A percentile compares a stretch with the other conserved stretches of the same genome.
Evolutionary conservation across 2,329 filamentous ascomycete species (phyloP).

Genomic region (Hypoxylon sp.): DNA sequence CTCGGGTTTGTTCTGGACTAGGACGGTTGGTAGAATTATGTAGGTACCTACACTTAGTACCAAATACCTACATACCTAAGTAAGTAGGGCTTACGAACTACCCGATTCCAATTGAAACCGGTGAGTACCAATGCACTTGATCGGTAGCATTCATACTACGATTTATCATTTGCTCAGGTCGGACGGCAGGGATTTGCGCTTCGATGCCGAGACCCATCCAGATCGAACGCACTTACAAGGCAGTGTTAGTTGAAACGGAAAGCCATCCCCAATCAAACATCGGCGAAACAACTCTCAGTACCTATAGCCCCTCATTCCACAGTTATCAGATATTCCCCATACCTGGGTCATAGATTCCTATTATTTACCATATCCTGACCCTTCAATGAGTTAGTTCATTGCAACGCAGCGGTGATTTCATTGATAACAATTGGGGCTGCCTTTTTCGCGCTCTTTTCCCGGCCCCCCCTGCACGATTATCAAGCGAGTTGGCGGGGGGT

Average conservation of each 20-base stretch:
- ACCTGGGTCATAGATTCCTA: not conserved
- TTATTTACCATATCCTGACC: constrained; percentile 9
- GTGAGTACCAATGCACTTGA: constrained; percentile 16
- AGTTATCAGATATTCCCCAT: constrained; percentile 7
- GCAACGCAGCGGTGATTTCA: constrained; percentile 1
- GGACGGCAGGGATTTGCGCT: constrained; percentile 20
- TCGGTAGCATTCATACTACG: constrained; percentile 19
- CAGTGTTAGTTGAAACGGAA: constrained; percentile 40
- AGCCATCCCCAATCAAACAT: constrained; percentile 37
- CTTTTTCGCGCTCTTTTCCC: constrained; percentile 4
- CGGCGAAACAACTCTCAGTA: constrained; percentile 33
- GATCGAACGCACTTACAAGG: constrained; percentile 20
- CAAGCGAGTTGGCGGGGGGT: constrained; percentile 8
- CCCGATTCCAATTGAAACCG: constrained; percentile 29
- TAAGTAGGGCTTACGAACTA: constrained; percentile 14
- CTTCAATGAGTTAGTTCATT: not conserved
- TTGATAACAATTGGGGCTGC: constrained; percentile 12
- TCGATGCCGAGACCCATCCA: constrained; percentile 32
- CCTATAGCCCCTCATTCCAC: constrained; percentile 8
- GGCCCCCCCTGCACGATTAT: constrained; percentile 7
- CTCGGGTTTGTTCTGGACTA: constrained; percentile 27
- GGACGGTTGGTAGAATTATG: constrained; percentile 14
- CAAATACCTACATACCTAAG: constrained; percentile 11
- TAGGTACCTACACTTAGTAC: constrained; percentile 2
- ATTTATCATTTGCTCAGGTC: constrained; percentile 29